phyloP scores from a whole-genome alignment of 495 filamentous ascomycete species.

The Talaromyces ruber region DNA sequence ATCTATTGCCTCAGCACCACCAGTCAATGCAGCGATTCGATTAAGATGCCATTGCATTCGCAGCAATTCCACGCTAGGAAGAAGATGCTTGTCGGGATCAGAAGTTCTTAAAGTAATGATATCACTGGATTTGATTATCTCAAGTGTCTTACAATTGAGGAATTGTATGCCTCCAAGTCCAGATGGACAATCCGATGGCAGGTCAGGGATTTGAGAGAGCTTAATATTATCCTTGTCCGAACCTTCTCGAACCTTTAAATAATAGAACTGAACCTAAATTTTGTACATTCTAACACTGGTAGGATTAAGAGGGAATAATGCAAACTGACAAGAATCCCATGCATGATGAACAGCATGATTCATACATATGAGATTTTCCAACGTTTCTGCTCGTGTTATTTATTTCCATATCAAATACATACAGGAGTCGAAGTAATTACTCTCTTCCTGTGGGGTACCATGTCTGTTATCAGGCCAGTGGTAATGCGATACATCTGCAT shows the following conservation, averaged over 20 bases:
- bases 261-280: too few relatives aligned
- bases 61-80: background rate
- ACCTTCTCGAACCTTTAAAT: too few relatives aligned
- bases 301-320: too few relatives aligned
- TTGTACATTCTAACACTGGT: too few relatives aligned
- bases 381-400: too few relatives aligned
- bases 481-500: background rate
- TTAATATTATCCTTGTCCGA: background rate
- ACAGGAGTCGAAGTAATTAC: too few relatives aligned
- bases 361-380: background rate
- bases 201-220: background rate
- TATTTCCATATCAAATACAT: too few relatives aligned
- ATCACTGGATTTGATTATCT: background rate
- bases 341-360: too few relatives aligned
- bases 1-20: background rate
- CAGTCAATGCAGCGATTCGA: background rate
- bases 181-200: background rate
- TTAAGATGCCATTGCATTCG: background rate
- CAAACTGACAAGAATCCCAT: too few relatives aligned
- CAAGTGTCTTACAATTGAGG: background rate
- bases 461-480: background rate
- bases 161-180: background rate
- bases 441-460: background rate
- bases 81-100: background rate
- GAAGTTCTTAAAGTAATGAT: background rate